Evolutionary conservation across 192 early-diverging fungal genomes (phyloP), one percentile per base, ranked within the genome.

Genomic region (Oehlia diaphana): DNA sequence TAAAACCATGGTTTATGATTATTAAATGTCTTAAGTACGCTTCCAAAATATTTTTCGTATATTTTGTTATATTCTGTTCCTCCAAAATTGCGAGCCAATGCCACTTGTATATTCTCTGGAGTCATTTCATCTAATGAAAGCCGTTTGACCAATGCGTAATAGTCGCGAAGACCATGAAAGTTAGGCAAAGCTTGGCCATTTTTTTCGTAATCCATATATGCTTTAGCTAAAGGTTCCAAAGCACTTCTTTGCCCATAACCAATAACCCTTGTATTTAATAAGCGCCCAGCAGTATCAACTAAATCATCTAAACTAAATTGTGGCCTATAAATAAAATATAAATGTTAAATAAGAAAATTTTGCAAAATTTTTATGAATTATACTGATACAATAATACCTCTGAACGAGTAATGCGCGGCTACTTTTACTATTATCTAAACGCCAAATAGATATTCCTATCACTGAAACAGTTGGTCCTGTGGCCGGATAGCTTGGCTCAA

Each of bases 41-140:
- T 1, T 26, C 21, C 47, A 62, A 73, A 79, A 8, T 73, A 79
- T 6, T 42, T 9, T 8, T 47, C 12, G 26, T 44, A 79, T 23
- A 79, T 26, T 37, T 9, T 23, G 10, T 6, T 79, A 23, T 74
- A 6, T 21, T 50, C 71, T 19, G 72, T 33, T 8, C 78, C 78
- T 8, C 78, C 78, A 50, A 79, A 74, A 76, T 79, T 79, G 49
- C 78, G 70, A 26, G 78, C 78, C 8, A 79, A 31, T 3, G 78
- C 65, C 21, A 79, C 4, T 58, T 58, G 50, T 19, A 58, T 58
- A 58, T 58, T 58, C 19, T 58, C 53, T 16, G 53, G 19, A 10
- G 74, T 61, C 26, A 75, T 33, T 13, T 75, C 74, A 9, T 16
- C 3, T 75, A 28, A 19, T 26, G 28, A 23, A 23, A 75, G 50